phyloP scores from a whole-genome alignment of 1,284 basidiomycete genomes.

The Cryptococcus sp. region DNA sequence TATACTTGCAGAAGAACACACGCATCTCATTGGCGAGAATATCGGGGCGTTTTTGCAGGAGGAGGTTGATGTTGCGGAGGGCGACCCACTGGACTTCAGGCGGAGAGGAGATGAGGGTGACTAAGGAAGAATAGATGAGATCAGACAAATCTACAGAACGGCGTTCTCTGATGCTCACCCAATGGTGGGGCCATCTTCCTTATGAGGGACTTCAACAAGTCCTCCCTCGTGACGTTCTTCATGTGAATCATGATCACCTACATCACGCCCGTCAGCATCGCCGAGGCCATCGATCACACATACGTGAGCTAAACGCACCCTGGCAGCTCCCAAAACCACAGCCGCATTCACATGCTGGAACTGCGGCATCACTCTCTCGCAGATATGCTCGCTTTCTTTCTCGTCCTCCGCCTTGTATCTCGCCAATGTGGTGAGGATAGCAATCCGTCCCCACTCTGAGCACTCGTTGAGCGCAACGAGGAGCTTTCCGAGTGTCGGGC shows the following conservation, averaged over 20 bases:
- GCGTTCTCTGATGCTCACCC: constrained; percentile 39
- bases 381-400: constrained; percentile 96
- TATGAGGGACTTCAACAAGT: constrained; percentile 79
- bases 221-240: constrained; percentile 74
- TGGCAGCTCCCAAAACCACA: constrained; percentile 91
- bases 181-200: constrained; percentile 98
- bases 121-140: constrained; percentile 52
- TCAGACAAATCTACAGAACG: background rate
- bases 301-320: constrained; percentile 56
- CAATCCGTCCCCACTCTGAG: constrained; percentile 97
- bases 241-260: constrained; percentile 97
- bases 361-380: constrained; percentile 95
- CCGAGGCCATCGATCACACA: background rate
- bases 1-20: constrained; percentile 99
- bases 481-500: constrained; percentile 77
- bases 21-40: constrained; percentile 96
- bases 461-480: constrained; percentile 96
- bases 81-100: constrained; percentile 99
- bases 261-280: background rate
- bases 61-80: constrained; percentile 90
- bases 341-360: constrained; percentile 96
- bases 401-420: constrained; percentile 80
- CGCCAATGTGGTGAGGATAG: constrained; percentile 80
- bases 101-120: constrained; percentile 89
- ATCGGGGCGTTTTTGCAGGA: constrained; percentile 88